Evolutionary conservation across 306 rosid genomes (phyloP).

Genomic region (Quercus glauca): DNA sequence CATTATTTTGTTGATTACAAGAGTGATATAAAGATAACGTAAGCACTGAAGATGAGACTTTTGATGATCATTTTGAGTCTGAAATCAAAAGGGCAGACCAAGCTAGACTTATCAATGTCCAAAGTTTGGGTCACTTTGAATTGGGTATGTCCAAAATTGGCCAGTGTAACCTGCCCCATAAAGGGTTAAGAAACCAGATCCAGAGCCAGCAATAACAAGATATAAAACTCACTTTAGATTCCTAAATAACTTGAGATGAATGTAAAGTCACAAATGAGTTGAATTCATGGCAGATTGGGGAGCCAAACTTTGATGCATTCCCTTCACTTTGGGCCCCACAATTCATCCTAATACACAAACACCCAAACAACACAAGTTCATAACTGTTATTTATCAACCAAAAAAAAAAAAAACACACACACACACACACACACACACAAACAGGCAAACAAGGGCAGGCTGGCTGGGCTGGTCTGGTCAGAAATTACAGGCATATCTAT

Average conservation of each 20-base stretch:
- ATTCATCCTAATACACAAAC: neutral
- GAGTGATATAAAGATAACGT: neutral
- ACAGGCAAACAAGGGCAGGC: neutral
- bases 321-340: neutral
- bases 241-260: neutral
- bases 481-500: neutral
- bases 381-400: neutral
- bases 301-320: neutral
- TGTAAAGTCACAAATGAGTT: neutral
- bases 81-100: neutral
- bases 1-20: neutral
- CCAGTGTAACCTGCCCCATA: neutral
- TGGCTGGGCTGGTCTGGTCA: neutral
- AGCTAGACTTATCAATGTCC: neutral
- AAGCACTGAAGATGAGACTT: neutral
- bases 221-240: neutral
- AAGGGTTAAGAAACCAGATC: neutral
- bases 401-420: fast-evolving
- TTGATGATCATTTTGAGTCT: neutral
- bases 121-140: neutral
- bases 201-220: neutral
- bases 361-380: neutral
- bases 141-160: neutral
- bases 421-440: no score
- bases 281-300: neutral